Base-by-base conservation (phyloP, 2,329 filamentous ascomycete species). In the Anthostomella pinea region DNA sequence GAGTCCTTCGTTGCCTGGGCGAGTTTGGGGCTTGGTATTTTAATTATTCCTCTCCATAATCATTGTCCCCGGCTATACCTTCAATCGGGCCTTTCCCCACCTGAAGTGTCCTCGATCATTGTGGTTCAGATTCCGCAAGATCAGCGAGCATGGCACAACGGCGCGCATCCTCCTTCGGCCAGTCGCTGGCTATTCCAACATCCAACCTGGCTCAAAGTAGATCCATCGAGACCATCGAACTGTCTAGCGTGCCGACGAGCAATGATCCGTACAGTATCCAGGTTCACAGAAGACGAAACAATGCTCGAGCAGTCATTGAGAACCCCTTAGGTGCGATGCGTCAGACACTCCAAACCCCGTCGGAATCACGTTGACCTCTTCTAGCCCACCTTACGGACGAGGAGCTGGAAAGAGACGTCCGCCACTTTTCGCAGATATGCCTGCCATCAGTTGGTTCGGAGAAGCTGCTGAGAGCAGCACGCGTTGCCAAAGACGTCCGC, bases 401-500 rank as follows among this genome's bases (percentile, higher is more conserved):
- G 27, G 59, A 68, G 23, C 49, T 68, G 1, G 51, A 62, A 25
- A 40, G 40, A 5, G 66, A 68, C 30, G 64, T 66, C 4, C 44
- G 30, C 8, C 26, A 48, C 3, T 68, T 68, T 24, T 48, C 55
- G 2, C 21, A 46, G 9, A 48, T 33, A 1, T 49, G 55, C 19
- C 46, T 67, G 3, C 54, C 53, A 0, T 27, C 8, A 1, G 61
- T 67, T 6, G 38, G 53, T 2, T 54, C 51, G 15, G 37, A 57
- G 4, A 45, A 52, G 2, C 43, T 68, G 1, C 42, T 68, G 6
- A 53, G 65, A 13, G 66, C 64, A 6, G 66, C 66, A 14, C 56
- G 58, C 8, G 65, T 70, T 5, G 66, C 63, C 9, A 66, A 65
- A 27, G 62, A 69, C 25, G 58, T 63, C 22, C 56, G 54, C 1